Evolutionary conservation across 768 basidiomycete species (phyloP).

Genomic region (Panus rudis): DNA sequence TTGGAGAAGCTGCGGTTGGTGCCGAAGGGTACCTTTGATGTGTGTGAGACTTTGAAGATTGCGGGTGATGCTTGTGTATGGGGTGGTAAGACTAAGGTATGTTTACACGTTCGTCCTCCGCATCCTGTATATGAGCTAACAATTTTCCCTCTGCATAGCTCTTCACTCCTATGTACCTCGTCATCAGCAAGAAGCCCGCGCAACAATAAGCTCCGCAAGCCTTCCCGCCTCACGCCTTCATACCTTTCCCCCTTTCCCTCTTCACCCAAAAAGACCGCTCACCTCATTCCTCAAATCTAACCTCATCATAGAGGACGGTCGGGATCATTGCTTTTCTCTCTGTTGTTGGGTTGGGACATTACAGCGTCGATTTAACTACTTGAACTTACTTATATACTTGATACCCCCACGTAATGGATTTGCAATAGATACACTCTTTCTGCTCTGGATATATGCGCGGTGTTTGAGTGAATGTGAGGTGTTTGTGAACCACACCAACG

Average conservation of each 20-base stretch:
- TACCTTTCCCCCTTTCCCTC: background rate
- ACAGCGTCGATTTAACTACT: too few species aligned
- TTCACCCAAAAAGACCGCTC: too few species aligned
- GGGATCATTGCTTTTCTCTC: too few species aligned
- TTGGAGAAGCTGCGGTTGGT: conserved; percentile 74
- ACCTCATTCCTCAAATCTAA: too few species aligned
- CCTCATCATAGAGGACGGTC: too few species aligned
- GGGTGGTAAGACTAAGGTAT: conserved; percentile 81
- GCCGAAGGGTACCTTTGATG: conserved; percentile 89
- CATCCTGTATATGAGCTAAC: background rate
- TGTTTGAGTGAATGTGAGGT: too few species aligned
- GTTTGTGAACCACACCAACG: too few species aligned
- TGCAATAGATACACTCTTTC: too few species aligned
- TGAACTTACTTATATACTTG: too few species aligned
- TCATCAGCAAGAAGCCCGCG: conserved; percentile 30
- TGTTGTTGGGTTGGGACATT: too few species aligned
- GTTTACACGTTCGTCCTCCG: conserved; percentile 20
- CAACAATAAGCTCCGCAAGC: background rate
- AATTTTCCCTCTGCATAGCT: conserved; percentile 37
- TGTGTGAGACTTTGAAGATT: conserved; percentile 81
- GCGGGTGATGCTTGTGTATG: conserved; percentile 75
- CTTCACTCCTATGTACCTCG: conserved; percentile 85
- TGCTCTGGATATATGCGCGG: too few species aligned
- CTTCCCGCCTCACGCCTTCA: background rate
- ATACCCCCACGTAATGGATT: too few species aligned